phyloP scores from a whole-genome alignment of 768 basidiomycete genomes.

The Fibroporia radiculosa region DNA sequence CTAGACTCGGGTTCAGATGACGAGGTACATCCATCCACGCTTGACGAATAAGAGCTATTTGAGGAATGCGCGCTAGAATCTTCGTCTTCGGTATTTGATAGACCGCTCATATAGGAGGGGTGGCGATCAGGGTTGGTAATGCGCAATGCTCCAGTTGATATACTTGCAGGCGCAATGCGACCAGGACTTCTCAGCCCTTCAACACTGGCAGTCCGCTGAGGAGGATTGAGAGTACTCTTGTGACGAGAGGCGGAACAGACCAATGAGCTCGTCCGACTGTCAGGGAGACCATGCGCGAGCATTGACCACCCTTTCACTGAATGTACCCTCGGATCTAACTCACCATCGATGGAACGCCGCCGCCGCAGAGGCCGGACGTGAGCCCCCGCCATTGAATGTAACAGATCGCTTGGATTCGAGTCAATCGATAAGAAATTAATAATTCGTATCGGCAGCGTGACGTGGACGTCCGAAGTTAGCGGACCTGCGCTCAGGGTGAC shows the following conservation, averaged over 20 bases:
- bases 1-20: background rate
- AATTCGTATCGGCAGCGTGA: constrained; percentile 67
- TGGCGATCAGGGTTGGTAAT: constrained; percentile 14
- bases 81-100: constrained; percentile 1
- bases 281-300: background rate
- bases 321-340: background rate
- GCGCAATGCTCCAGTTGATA: no score
- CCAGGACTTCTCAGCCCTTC: no score
- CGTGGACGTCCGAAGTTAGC: constrained; percentile 54
- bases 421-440: constrained; percentile 85
- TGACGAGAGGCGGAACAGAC: no score
- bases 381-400: constrained; percentile 9
- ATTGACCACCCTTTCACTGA: background rate
- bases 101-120: background rate
- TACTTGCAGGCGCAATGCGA: no score
- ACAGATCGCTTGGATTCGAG: constrained; percentile 44
- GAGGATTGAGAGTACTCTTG: no score
- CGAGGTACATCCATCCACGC: background rate
- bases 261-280: background rate
- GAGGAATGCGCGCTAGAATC: constrained; percentile 16
- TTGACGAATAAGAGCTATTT: background rate
- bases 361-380: constrained; percentile 10
- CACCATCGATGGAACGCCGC: constrained; percentile 5
- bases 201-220: no score
- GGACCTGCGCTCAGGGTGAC: constrained; percentile 55